phyloP scores from a whole-genome alignment of 495 filamentous ascomycete species.

The Aspergillus incahuasiensis region DNA sequence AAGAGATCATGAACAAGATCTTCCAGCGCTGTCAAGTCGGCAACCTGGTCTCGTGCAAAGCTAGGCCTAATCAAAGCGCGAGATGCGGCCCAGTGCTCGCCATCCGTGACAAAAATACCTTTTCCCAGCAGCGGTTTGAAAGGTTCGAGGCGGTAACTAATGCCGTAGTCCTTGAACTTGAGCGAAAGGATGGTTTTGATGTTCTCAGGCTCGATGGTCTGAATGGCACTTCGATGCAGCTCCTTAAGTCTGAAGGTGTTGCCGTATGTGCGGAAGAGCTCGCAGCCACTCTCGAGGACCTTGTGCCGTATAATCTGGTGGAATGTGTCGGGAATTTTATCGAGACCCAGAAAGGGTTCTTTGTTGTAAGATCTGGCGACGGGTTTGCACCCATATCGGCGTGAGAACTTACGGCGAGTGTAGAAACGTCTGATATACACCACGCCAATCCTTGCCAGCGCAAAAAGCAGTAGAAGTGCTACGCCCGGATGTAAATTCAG shows the following conservation, averaged over 20 bases:
- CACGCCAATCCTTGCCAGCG: too few relatives aligned
- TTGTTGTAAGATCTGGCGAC: neutral
- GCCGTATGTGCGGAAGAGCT: neutral
- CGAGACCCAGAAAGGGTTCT: conserved; percentile 5
- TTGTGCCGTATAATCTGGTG: neutral
- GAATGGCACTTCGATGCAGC: conserved; percentile 16
- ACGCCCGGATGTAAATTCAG: too few relatives aligned
- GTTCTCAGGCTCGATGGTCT: conserved; percentile 68
- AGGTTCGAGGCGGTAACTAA: conserved; percentile 27
- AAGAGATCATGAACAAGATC: conserved; percentile 46
- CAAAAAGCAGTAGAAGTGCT: too few relatives aligned
- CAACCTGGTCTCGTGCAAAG: conserved; percentile 31
- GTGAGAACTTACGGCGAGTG: conserved; percentile 3
- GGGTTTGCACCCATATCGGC: conserved; percentile 6
- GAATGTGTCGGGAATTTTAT: neutral
- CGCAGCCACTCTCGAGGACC: neutral
- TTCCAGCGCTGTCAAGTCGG: conserved; percentile 37
- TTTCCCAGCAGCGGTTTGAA: conserved; percentile 42
- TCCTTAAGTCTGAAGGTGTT: conserved; percentile 3
- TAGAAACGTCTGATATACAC: neutral
- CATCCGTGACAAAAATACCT: conserved; percentile 62
- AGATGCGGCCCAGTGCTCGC: conserved; percentile 51
- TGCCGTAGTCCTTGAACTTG: conserved; percentile 60
- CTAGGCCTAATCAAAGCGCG: conserved; percentile 42
- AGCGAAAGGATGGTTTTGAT: conserved; percentile 73